Evolutionary conservation across 345 rosid species (phyloP).

Genomic region (Gossypium raimondii): DNA sequence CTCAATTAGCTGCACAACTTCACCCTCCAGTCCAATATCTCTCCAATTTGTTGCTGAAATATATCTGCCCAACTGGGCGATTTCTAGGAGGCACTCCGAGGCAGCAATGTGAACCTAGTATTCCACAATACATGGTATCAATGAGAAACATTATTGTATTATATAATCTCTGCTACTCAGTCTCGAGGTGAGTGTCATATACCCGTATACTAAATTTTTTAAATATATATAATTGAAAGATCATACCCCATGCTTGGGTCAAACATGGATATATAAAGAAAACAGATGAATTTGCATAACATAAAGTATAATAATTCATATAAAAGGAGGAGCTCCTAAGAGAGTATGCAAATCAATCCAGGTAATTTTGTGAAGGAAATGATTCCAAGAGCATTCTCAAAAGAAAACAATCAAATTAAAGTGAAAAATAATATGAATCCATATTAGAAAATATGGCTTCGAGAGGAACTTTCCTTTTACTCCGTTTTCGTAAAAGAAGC

Average conservation of each 20-base stretch:
- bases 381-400: no score
- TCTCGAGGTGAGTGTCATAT: background rate
- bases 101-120: constrained; percentile 74
- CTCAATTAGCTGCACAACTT: constrained; percentile 52
- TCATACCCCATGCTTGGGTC: background rate
- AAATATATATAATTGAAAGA: background rate
- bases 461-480: no score
- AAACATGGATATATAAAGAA: background rate
- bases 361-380: no score
- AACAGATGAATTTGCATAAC: background rate
- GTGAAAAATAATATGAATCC: background rate
- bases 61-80: constrained; percentile 31
- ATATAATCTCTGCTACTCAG: background rate
- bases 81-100: constrained; percentile 69
- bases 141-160: background rate
- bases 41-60: constrained; percentile 29
- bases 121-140: background rate
- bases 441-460: no score
- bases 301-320: background rate
- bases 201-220: background rate
- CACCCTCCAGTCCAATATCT: constrained; percentile 41
- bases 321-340: background rate
- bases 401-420: no score
- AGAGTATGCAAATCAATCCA: background rate
- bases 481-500: no score